Evolutionary conservation across 306 rosid species (phyloP).

Genomic region (Inga leiocalycina): DNA sequence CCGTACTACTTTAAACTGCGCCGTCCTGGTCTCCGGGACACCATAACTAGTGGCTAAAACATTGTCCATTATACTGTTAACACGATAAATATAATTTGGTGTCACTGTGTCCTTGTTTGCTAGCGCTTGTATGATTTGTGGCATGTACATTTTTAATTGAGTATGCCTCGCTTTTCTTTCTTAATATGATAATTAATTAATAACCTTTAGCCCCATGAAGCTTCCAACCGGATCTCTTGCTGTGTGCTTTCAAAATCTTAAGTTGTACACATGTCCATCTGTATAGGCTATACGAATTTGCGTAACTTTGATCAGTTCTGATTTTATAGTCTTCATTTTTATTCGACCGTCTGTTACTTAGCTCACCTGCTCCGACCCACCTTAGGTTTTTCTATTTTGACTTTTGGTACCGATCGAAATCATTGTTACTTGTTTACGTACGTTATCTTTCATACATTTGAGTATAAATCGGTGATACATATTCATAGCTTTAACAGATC

Average conservation of each 20-base stretch:
- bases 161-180: not conserved
- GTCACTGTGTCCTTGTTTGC: conserved; percentile 36
- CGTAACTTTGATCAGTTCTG: conserved; percentile 10
- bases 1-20: conserved; percentile 33
- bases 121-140: conserved; percentile 30
- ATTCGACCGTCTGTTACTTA: conserved; percentile 39
- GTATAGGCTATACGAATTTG: conserved; percentile 24
- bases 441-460: not conserved
- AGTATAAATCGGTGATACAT: not conserved
- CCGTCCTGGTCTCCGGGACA: conserved; percentile 37
- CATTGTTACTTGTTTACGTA: not conserved
- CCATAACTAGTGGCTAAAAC: conserved; percentile 33
- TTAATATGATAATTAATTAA: not conserved
- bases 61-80: conserved; percentile 35
- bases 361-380: conserved; percentile 39
- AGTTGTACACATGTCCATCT: conserved; percentile 40
- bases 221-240: conserved; percentile 38
- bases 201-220: not conserved
- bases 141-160: not conserved
- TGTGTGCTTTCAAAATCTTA: conserved; percentile 23
- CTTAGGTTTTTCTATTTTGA: not conserved
- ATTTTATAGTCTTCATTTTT: conserved; percentile 38
- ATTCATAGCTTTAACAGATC: not conserved
- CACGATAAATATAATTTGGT: conserved; percentile 23
- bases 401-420: not conserved